Evolutionary conservation across 345 rosid species (phyloP).

Genomic region (Murraya koenigii): DNA sequence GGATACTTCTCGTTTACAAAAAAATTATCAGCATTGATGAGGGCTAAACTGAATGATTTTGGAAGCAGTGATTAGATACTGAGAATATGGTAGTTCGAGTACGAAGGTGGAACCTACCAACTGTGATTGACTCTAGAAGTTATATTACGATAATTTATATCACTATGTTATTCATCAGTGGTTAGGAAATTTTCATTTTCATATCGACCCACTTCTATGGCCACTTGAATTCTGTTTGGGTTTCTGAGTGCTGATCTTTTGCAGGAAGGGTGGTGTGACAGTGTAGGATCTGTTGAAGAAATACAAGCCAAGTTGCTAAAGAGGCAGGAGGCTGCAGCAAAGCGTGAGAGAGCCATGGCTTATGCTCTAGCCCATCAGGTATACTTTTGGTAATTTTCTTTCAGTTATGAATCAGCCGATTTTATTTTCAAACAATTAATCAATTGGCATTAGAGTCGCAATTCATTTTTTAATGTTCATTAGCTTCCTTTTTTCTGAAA

Average conservation of each 20-base stretch:
- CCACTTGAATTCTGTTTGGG: conserved; percentile 10
- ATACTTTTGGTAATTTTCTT: conserved; percentile 15
- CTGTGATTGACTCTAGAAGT: background rate
- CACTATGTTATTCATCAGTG: background rate
- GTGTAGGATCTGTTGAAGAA: conserved; percentile 91
- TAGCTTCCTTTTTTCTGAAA: background rate
- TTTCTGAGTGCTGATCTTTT: conserved; percentile 9
- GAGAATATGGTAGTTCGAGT: background rate
- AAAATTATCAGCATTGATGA: background rate
- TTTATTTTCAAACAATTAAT: background rate
- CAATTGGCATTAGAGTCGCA: background rate
- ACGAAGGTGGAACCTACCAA: background rate
- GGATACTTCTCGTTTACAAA: background rate
- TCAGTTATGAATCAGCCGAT: background rate
- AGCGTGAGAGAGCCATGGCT: conserved; percentile 99
- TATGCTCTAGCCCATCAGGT: conserved; percentile 99
- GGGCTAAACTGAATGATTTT: background rate
- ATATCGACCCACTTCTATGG: background rate
- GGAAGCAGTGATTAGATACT: background rate
- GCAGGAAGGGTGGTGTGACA: conserved; percentile 98
- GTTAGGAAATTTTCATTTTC: background rate
- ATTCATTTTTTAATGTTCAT: background rate
- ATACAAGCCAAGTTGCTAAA: conserved; percentile 89
- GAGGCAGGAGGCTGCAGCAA: conserved; percentile 98
- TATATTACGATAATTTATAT: background rate